Percentiles rank a stretch among this genome's conserved stretches.
Conservation (phyloP, 345 rosid genomes). For the Rhodamnia argentea region DNA sequence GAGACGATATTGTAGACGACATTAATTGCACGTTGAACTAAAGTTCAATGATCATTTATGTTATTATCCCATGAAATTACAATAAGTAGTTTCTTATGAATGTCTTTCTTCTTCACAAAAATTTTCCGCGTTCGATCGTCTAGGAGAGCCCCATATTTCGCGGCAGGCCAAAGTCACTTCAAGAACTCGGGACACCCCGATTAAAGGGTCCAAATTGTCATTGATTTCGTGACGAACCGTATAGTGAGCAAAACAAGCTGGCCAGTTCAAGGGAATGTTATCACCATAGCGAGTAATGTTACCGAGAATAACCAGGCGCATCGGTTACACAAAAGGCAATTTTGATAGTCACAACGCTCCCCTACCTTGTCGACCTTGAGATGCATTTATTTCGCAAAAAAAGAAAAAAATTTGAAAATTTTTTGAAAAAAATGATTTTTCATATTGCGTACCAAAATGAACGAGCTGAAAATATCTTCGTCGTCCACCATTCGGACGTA, state of each 20-base stretch:
- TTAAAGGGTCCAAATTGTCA: background rate
- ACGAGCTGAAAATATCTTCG: too few species aligned
- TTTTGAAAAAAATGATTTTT: too few species aligned
- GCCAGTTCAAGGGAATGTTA: background rate
- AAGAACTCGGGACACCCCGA: background rate
- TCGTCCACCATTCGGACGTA: too few species aligned
- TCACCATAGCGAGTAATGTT: background rate
- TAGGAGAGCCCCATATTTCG: background rate
- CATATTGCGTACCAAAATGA: too few species aligned
- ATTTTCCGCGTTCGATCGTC: too few species aligned
- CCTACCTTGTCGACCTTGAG: too few species aligned
- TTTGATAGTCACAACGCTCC: background rate
- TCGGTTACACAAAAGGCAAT: background rate
- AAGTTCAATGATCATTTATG: accelerated
- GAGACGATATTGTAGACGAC: accelerated
- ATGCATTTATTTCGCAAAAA: too few species aligned
- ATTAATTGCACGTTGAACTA: background rate
- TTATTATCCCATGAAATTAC: background rate
- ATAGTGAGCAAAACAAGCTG: background rate
- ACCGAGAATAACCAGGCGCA: background rate
- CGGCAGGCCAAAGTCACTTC: background rate
- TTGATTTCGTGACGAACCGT: background rate
- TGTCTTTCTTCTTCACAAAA: background rate
- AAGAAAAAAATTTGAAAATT: too few species aligned
- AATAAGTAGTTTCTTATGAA: background rate